Evolutionary conservation across 179 eudicot species (phyloP).

Genomic region (Corrigiola litoralis): DNA sequence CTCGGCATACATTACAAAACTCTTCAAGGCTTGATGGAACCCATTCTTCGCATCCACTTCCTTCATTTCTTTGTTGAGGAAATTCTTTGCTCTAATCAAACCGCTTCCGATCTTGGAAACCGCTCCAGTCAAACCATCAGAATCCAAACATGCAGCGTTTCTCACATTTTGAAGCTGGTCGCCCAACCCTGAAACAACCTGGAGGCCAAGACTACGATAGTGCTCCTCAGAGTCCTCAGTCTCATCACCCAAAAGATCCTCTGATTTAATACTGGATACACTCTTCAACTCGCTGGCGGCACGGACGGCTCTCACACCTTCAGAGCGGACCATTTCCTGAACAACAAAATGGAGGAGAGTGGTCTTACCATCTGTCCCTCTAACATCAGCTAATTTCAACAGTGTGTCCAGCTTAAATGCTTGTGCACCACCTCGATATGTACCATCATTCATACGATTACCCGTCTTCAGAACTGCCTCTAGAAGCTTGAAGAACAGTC

Average conservation of each 20-base stretch:
- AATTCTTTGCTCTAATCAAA: constrained; percentile 43
- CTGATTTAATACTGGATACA: constrained; percentile 53
- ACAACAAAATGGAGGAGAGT: constrained; percentile 83
- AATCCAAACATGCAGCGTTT: constrained; percentile 66
- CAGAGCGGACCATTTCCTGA: constrained; percentile 81
- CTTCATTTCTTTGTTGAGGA: constrained; percentile 50
- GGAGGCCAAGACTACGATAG: constrained; percentile 60
- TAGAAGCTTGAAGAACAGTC: constrained; percentile 74
- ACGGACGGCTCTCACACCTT: constrained; percentile 72
- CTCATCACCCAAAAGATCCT: constrained; percentile 48
- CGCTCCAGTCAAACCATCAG: constrained; percentile 55
- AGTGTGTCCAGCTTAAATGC: constrained; percentile 89
- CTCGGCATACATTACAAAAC: constrained; percentile 60
- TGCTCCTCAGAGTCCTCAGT: constrained; percentile 57
- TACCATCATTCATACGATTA: constrained; percentile 85
- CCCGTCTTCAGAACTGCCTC: constrained; percentile 94
- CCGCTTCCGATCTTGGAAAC: constrained; percentile 51
- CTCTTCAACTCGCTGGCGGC: constrained; percentile 41
- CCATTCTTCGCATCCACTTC: constrained; percentile 40
- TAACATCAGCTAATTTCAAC: constrained; percentile 73
- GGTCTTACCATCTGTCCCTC: constrained; percentile 78
- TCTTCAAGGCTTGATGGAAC: constrained; percentile 42
- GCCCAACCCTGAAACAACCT: constrained; percentile 57
- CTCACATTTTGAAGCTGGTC: constrained; percentile 60
- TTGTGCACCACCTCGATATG: constrained; percentile 86